Evolutionary conservation across 2,329 filamentous ascomycete species (phyloP), one percentile per base, ranked within the genome.

Genomic region (Pseudomassariella vexata): DNA sequence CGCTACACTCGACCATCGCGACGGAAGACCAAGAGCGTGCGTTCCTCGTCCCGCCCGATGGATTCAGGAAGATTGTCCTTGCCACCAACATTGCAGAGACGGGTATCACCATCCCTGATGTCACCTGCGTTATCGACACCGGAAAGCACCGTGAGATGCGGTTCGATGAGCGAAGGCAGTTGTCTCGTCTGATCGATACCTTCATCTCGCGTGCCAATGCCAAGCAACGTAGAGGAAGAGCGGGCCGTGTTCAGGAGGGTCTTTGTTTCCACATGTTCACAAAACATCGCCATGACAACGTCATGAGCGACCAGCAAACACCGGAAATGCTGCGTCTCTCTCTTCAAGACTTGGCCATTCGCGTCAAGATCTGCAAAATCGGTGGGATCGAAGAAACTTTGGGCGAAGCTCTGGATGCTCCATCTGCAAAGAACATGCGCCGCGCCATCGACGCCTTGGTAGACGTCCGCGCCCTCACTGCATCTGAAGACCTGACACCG

Each of bases 21-120:
- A 95, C 85, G 28, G 90, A 96, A 49, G 92, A 98, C 39, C 92
- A 98, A 55, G 90, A 98, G 58, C 81, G 84, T 20, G 92, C 92
- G 0, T 98, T 98, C 54, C 66, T 86, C 5, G 63, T 95, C 1
- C 92, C 92, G 5, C 87, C 89, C 1, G 71, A 70, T 3, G 90
- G 90, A 1, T 70, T 79, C 35, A 76, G 89, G 41, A 98, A 98
- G 62, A 92, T 98, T 42, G 90, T 98, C 2, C 73, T 98, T 34
- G 89, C 92, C 2, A 98, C 92, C 10, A 98, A 98, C 52, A 98
- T 98, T 55, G 92, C 92, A 5, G 92, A 98, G 57, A 98, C 92
- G 1, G 92, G 92, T 65, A 95, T 98, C 52, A 98, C 92, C 0
- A 98, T 98, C 44, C 92, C 92, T 1, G 92, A 98, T 53, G 86